Evolutionary conservation across 306 rosid genomes (phyloP).

Genomic region (Abrus pulchellus): DNA sequence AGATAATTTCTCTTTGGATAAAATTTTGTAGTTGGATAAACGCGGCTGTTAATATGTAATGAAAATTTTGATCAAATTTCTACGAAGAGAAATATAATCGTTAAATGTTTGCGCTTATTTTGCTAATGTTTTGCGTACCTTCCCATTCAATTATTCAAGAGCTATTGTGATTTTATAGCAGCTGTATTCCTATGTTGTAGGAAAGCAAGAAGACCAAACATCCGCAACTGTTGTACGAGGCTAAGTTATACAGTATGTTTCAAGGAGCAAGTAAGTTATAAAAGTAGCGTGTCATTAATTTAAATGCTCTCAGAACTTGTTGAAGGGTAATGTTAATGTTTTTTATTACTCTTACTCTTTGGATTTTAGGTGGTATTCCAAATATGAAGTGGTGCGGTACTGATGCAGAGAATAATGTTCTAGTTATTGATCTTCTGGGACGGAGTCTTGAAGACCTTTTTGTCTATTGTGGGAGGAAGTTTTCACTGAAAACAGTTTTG

Average conservation of each 20-base stretch:
- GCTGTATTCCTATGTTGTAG: conserved; percentile 48
- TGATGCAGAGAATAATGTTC: conserved; percentile 85
- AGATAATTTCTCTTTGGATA: background rate
- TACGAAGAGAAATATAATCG: conserved; percentile 28
- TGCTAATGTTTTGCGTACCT: background rate
- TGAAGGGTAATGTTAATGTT: background rate
- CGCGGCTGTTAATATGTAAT: background rate
- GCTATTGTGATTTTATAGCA: conserved; percentile 8
- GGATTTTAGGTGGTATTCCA: conserved; percentile 80
- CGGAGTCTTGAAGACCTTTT: conserved; percentile 97
- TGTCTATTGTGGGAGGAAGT: conserved; percentile 87
- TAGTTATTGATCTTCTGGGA: conserved; percentile 89
- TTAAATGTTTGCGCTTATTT: conserved; percentile 5
- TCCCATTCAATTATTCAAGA: conserved; percentile 17
- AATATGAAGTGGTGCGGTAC: conserved; percentile 84
- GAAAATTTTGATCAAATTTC: conserved; percentile 9
- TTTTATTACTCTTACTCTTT: conserved; percentile 28
- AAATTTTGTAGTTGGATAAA: background rate
- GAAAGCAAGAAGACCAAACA: conserved; percentile 74
- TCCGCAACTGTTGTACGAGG: conserved; percentile 74
- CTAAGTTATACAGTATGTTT: conserved; percentile 66
- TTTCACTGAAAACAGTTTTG: conserved; percentile 86
- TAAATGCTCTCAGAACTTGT: conserved; percentile 3
- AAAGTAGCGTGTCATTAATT: conserved; percentile 40
- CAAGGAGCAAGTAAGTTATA: conserved; percentile 75